Conservation (phyloP, 2,329 filamentous ascomycete species). For the Colletotrichum orchidophilum region DNA sequence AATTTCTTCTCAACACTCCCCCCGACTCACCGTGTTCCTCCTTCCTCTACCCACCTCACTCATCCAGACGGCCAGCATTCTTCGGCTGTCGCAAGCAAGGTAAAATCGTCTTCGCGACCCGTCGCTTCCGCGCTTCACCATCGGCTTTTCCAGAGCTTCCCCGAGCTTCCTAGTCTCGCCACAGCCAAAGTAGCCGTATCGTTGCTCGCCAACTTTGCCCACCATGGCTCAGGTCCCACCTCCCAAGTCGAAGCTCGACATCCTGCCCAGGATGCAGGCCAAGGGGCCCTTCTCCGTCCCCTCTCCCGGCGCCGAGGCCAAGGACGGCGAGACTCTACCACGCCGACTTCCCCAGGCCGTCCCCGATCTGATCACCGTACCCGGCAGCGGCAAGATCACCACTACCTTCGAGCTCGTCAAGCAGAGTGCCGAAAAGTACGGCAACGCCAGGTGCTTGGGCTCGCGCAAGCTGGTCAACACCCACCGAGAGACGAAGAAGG, state of each 20-base stretch:
- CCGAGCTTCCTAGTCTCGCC: not conserved
- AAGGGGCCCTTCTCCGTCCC: conserved; percentile 76
- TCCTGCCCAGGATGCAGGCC: conserved; percentile 60
- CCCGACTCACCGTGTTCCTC: not conserved
- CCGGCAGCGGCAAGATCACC: conserved; percentile 68
- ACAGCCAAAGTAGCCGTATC: not conserved
- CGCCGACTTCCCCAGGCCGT: conserved; percentile 72
- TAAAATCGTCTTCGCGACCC: not conserved
- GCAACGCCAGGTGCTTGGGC: conserved; percentile 73
- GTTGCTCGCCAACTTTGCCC: not conserved
- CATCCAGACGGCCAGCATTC: not conserved
- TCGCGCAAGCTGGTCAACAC: conserved; percentile 78
- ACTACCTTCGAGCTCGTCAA: conserved; percentile 82
- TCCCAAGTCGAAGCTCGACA: conserved; percentile 34
- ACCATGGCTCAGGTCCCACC: conserved; percentile 21
- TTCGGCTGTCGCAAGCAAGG: not conserved
- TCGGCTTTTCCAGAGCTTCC: not conserved
- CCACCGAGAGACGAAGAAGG: conserved; percentile 85
- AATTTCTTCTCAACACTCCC: not conserved
- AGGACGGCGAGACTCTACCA: conserved; percentile 79
- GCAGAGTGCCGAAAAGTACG: conserved; percentile 71
- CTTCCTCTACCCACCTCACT: not conserved
- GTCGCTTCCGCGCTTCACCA: conserved; percentile 1
- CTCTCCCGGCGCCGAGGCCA: conserved; percentile 68
- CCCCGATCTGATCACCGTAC: conserved; percentile 68